Conservation (phyloP, 2,329 filamentous ascomycete species). For the Aspergillus piperis region DNA sequence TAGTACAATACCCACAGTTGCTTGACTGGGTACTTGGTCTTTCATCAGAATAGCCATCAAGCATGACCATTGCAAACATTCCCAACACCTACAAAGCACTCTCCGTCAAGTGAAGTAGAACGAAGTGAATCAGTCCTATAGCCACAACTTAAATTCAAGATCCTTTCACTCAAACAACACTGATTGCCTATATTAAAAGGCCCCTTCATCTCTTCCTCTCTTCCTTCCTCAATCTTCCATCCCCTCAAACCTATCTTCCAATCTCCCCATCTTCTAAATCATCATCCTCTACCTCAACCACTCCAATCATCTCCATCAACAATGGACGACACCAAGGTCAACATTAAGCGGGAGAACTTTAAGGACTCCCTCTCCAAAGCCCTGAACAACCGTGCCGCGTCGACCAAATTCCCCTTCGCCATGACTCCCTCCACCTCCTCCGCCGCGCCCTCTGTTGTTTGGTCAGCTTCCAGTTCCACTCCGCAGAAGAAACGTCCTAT, state of each 20-base stretch:
- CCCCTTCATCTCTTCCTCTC: not conserved
- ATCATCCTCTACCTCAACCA: not conserved
- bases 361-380: too few relatives aligned
- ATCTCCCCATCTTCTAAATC: not conserved
- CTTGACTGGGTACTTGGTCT: too few relatives aligned
- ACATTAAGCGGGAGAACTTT: not conserved
- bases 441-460: not conserved
- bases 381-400: not conserved
- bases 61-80: too few relatives aligned
- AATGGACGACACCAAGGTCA: not conserved
- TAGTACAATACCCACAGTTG: too few relatives aligned
- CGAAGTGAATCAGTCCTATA: too few relatives aligned
- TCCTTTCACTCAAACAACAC: too few relatives aligned
- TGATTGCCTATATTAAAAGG: too few relatives aligned
- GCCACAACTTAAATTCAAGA: too few relatives aligned
- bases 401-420: not conserved
- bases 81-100: too few relatives aligned
- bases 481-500: not conserved
- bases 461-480: not conserved
- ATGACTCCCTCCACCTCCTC: not conserved
- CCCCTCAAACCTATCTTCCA: not conserved
- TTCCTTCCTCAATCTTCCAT: not conserved
- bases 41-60: too few relatives aligned
- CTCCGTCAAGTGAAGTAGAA: too few relatives aligned
- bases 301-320: too few relatives aligned